Evolutionary conservation across 192 early-diverging fungal species (phyloP), one percentile per base, ranked within the genome.

Genomic region (Coemansia sp.): DNA sequence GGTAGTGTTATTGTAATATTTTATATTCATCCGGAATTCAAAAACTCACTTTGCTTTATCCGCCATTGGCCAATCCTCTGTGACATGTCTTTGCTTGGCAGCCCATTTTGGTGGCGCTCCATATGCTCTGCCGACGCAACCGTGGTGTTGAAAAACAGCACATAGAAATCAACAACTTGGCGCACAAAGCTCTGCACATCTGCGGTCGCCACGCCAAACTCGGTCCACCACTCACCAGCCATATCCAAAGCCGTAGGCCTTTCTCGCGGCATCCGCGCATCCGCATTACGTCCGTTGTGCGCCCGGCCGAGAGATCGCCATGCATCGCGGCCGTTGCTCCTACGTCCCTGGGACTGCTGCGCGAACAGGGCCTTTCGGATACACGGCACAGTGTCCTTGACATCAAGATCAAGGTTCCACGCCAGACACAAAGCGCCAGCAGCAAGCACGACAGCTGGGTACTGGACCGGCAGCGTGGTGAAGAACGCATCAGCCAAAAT

Each of bases 151-250:
- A 73, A 72, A 32, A 75, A 81, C 53, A 75, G 23, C 62, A 72
- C 12, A 63, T 83, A 79, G 57, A 83, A 83, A 27, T 83, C 81
- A 17, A 69, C 70, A 54, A 75, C 75, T 43, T 83, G 81, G n/a
- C 72, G 60, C 43, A 77, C 73, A 75, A 83, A 83, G 62, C 72
- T 54, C 63, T 64, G 65, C 10, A 81, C 70, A 27, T 75, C 73
- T 14, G 52, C 19, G 4, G 74, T 76, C 17, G 70, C 22, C 24
- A 82, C 62, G 27, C 67, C 73, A 67, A 75, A 70, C 21, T 39
- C 45, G 2, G 60, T 37, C 79, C 79, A 82, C 73, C 73, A 82
- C 24, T 68, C 67, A 17, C 22, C 25, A 7, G 47, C 37, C 73
- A 76, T 49, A 10, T 69, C 62, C 59, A 63, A 50, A 19, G 7